phyloP scores from a whole-genome alignment of 2,329 filamentous ascomycete genomes.

The Aspergillus intermedius region DNA sequence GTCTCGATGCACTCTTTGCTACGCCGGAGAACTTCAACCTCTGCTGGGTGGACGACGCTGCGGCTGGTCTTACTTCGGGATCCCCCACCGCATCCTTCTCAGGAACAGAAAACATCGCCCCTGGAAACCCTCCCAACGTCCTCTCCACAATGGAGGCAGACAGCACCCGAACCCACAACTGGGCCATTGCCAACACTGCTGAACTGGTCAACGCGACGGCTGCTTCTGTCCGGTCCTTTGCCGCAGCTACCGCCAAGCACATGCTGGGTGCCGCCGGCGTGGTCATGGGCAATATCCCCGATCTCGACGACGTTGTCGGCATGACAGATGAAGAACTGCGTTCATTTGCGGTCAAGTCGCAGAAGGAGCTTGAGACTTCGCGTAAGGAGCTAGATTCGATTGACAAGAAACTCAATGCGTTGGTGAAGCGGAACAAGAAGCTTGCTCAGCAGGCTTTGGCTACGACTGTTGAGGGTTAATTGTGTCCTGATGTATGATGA shows the following conservation, averaged over 20 bases:
- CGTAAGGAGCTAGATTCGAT: slow-evolving; percentile 57
- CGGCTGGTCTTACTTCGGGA: slow-evolving; percentile 19
- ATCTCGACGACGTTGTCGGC: slow-evolving; percentile 35
- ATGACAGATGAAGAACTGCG: slow-evolving; percentile 38
- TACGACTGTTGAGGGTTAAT: slow-evolving; percentile 15
- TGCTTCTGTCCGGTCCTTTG: slow-evolving; percentile 30
- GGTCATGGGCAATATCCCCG: slow-evolving; percentile 25
- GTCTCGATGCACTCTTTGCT: slow-evolving; percentile 40
- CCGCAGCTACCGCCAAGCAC: slow-evolving; percentile 31
- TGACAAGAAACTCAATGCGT: slow-evolving; percentile 38
- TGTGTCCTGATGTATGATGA: no score
- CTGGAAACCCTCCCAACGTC: slow-evolving; percentile 28
- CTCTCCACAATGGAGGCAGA: slow-evolving; percentile 36
- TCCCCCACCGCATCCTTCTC: slow-evolving; percentile 18
- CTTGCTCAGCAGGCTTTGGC: slow-evolving; percentile 36
- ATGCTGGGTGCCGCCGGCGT: slow-evolving; percentile 28
- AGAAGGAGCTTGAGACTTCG: slow-evolving; percentile 64
- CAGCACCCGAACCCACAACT: slow-evolving; percentile 31
- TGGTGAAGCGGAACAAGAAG: slow-evolving; percentile 40
- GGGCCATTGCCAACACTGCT: slow-evolving; percentile 30
- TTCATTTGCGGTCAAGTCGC: slow-evolving; percentile 33
- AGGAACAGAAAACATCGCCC: slow-evolving; percentile 16
- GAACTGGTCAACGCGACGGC: slow-evolving; percentile 31
- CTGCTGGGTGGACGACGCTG: slow-evolving; percentile 37
- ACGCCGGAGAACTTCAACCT: slow-evolving; percentile 41